Base-by-base conservation (phyloP, 164 flowering plant species). In the Vitis rotundifolia region DNA sequence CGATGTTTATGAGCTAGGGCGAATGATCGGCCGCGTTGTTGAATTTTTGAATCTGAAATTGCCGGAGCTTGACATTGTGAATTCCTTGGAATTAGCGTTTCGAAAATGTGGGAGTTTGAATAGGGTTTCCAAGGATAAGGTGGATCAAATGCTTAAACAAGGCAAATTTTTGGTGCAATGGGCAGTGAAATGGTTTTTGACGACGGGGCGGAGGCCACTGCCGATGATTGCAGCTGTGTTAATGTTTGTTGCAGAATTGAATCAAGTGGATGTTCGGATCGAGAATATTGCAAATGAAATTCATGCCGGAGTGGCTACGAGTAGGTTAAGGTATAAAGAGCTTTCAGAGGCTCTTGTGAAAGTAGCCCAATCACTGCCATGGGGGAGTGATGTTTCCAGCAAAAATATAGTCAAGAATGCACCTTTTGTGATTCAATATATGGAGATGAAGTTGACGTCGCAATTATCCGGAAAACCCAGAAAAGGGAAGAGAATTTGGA, bases 331-430 rank as follows among this genome's bases (percentile, higher is more conserved):
- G 73, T 86, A 89, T 63, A 88, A 77, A 64, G 99, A 94, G 80
- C 80, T 94, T 49, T 68, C 79, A 66, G 86, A 87, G 77, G 76
- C 75, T 37, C 83, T 94, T 56, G 96, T 91, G 56, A 77, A 89
- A 63, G 97, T 86, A 48, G 94, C 91, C 0, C 77, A 72, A 58
- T 85, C 44, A 0, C 79, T 92, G 81, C 99, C 99, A 0, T 92
- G 99, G 98, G 98, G 98, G 14, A 77, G 85, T 68, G 90, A 95
- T 81, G 79, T 95, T 29, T 90, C 80, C 0, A 77, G 77, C 11
- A 90, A 95, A 76, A 95, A 92, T 76, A 65, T 92, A 37, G 61
- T 84, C 59, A 81, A 73, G 67, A 81, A 89, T 81, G 91, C 88
- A 0, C 91, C 84, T 2, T 78, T 70, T 67, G 84, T 93, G 57